These are phyloP conservation scores for Phytopythium kandeliae DNA, from an alignment of 352 stramenopile species.

Conservation along the genomic window DNA sequence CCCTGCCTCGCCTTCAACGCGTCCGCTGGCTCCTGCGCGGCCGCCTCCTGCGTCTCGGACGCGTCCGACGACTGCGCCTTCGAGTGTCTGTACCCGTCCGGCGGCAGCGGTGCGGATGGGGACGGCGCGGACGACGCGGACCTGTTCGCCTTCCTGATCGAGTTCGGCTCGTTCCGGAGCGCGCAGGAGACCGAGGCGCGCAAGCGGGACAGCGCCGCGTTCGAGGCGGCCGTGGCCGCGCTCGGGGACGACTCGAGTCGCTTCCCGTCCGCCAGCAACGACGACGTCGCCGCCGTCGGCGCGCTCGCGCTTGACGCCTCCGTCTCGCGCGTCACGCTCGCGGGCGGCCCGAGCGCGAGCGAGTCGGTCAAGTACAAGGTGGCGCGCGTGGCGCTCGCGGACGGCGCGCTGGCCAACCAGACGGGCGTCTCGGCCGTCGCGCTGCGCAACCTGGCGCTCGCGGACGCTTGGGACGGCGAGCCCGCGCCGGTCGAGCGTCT, in stretches of 20 bases:
- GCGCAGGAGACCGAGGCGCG: slow-evolving; percentile 16
- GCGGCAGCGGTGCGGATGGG: slow-evolving; percentile 6
- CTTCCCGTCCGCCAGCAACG: slow-evolving; percentile 29
- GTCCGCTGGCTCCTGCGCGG: slow-evolving; percentile 9
- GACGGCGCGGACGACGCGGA: slow-evolving; percentile 5
- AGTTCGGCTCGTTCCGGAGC: slow-evolving; percentile 23
- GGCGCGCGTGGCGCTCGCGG: slow-evolving; percentile 19
- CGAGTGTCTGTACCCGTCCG: slow-evolving; percentile 9
- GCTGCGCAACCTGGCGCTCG: slow-evolving; percentile 28
- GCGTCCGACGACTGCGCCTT: slow-evolving; percentile 8
- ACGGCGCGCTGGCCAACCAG: slow-evolving; percentile 21
- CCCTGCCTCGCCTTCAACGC: slow-evolving; percentile 18
- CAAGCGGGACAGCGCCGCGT: slow-evolving; percentile 10
- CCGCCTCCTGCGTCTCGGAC: slow-evolving; percentile 10
- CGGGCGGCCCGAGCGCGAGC: slow-evolving; percentile 13
- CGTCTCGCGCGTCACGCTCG: slow-evolving; percentile 17
- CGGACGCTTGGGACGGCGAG: background rate
- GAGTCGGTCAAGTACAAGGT: slow-evolving; percentile 30
- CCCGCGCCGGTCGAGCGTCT: slow-evolving; percentile 18
- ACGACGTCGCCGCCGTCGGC: slow-evolving; percentile 14
- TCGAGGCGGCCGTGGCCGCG: slow-evolving; percentile 8
- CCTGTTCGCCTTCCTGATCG: slow-evolving; percentile 18
- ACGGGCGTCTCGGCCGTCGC: slow-evolving; percentile 17
- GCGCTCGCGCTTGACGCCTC: slow-evolving; percentile 17
- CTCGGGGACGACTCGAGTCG: slow-evolving; percentile 15